Evolutionary conservation across 176 grass and related monocot genomes (phyloP), one percentile per base, ranked within the genome.

Genomic region (Olyra latifolia): DNA sequence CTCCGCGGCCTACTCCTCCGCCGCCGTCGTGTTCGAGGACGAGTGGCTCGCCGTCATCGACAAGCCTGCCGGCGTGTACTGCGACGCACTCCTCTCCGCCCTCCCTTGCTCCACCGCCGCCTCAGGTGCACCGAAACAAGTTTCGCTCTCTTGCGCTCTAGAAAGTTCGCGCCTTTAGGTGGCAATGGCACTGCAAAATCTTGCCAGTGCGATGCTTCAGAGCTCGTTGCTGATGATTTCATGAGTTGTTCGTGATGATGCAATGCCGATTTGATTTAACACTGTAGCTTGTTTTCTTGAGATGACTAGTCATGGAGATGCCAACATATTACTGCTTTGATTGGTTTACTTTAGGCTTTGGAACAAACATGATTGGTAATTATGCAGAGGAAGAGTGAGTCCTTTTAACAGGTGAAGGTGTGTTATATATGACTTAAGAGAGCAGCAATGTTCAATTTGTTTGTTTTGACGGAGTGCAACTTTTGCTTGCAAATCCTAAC

Each of bases 61-160:
- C 66, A 98, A 98, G 86, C 90, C 96, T 3, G 65, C 88, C n/a
- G 92, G 92, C 7, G 80, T 98, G 30, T 98, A 98, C 67, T 98
- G 88, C 78, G 95, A 98, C 15, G 54, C 90, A 74, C 49, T 98
- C 80, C 92, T 98, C 62, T 81, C 86, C 70, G 79, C 82, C 25
- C 42, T 92, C 20, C 71, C 86, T 75, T 69, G 69, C 59, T 68
- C 80, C 55, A 55, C 25, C 7, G 61, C 53, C 14, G 70, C 75
- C 17, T 20, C 47, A 74, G 71, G 81, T 66, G 44, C 78, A 44
- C 49, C 72, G 40, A 17, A 22, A 27, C 32, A 35, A 0, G 4
- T 20, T 70, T 1, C 32, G 0, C 64, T 17, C 8, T 42, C 15
- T 8, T 79, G 22, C 48, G 70, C 70, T 77, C 70, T 35, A 42